Conservation (phyloP, 2,329 filamentous ascomycete species). For the Colletotrichum melonis region DNA sequence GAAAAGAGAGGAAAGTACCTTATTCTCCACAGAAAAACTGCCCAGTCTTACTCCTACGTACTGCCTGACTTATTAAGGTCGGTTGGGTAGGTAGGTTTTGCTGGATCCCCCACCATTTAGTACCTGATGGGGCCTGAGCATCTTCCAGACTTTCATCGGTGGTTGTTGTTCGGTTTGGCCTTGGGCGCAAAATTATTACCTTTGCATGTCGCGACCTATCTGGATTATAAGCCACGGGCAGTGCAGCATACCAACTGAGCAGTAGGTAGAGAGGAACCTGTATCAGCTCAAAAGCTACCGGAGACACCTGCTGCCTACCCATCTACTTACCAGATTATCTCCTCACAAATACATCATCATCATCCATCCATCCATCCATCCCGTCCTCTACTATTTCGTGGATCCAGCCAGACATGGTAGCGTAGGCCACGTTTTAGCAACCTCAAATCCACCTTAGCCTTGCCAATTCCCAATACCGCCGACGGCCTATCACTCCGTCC, state of each 20-base stretch:
- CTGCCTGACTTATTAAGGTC: too few relatives aligned
- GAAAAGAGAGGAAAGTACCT: background rate
- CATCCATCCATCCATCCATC: background rate
- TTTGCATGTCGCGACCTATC: background rate
- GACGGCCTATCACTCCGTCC: background rate
- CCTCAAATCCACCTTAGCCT: background rate
- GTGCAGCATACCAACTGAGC: background rate
- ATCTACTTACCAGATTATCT: background rate
- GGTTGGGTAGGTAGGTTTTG: too few relatives aligned
- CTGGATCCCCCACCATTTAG: background rate
- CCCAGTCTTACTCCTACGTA: background rate
- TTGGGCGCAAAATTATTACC: background rate
- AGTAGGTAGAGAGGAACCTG: background rate
- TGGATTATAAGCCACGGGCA: background rate
- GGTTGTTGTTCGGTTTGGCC: background rate
- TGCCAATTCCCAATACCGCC: background rate
- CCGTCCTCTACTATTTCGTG: background rate
- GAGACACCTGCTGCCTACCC: background rate
- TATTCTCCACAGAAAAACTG: background rate
- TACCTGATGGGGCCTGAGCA: background rate
- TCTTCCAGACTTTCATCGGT: background rate
- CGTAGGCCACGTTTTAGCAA: background rate
- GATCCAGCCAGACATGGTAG: background rate
- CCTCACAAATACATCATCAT: background rate
- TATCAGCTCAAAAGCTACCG: background rate